Percentiles rank a stretch among this genome's conserved stretches.
Conservation (phyloP, 1,139 yeast genomes). For the Diutina siamensis region DNA sequence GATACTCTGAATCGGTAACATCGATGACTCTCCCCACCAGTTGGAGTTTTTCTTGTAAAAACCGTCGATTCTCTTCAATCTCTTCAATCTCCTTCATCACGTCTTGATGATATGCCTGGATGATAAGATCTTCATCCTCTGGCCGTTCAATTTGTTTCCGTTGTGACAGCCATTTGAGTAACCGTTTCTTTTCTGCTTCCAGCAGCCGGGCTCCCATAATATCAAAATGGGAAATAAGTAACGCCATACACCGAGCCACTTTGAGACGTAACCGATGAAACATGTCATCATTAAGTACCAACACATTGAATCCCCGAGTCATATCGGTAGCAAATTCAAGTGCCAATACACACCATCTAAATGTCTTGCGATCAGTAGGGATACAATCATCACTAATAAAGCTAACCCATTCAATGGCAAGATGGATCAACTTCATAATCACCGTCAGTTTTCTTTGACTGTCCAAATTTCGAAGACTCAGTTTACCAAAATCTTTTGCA, state of each 20-base stretch:
- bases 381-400: constrained; percentile 91
- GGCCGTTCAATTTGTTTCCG: constrained; percentile 38
- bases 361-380: constrained; percentile 83
- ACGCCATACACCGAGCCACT: constrained; percentile 91
- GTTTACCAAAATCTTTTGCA: constrained; percentile 75
- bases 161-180: constrained; percentile 41
- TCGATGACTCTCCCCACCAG: constrained; percentile 84
- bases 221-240: constrained; percentile 89
- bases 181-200: constrained; percentile 56
- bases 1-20: constrained; percentile 77
- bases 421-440: constrained; percentile 59
- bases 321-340: constrained; percentile 93
- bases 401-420: constrained; percentile 84
- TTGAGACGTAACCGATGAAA: constrained; percentile 63
- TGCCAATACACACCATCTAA: constrained; percentile 93
- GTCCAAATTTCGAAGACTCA: constrained; percentile 55
- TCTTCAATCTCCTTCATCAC: constrained; percentile 47
- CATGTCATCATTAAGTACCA: constrained; percentile 69
- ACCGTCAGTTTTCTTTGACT: constrained; percentile 56
- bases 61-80: constrained; percentile 45
- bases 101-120: constrained; percentile 44
- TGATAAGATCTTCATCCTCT: constrained; percentile 49
- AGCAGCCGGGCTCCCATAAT: constrained; percentile 96
- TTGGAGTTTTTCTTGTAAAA: constrained; percentile 35
- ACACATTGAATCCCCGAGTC: constrained; percentile 81